A percentile compares a stretch with the other conserved stretches of the same genome.
Conservation (phyloP, 1,284 basidiomycete species). For the Puccinia triticina region DNA sequence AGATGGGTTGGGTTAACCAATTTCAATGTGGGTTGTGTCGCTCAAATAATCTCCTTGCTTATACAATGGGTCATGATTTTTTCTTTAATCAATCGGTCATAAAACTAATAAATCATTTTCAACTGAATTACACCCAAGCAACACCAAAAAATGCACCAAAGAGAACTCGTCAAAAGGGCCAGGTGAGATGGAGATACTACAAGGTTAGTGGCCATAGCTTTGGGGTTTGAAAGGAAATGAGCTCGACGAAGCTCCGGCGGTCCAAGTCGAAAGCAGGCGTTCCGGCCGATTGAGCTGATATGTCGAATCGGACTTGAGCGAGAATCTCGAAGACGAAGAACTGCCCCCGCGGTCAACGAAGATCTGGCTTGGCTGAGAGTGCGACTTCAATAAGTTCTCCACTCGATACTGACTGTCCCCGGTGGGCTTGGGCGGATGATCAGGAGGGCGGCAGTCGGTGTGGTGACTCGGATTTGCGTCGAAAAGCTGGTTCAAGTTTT, state of each 20-base stretch:
- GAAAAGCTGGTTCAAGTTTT: neutral
- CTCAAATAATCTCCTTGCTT: neutral
- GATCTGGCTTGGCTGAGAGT: conserved; percentile 2
- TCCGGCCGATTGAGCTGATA: conserved; percentile 16
- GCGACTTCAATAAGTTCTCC: neutral
- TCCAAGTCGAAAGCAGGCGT: neutral
- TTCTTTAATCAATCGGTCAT: too few species aligned
- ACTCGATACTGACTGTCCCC: neutral
- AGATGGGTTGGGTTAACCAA: too few species aligned
- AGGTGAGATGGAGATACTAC: neutral
- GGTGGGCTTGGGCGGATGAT: neutral
- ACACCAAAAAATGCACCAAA: too few species aligned
- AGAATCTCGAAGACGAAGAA: conserved; percentile 10
- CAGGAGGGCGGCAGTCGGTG: neutral
- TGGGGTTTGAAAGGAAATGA: neutral
- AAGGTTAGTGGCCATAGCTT: neutral
- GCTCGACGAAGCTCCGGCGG: neutral
- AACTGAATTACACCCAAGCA: too few species aligned
- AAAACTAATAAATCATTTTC: too few species aligned
- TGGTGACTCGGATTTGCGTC: neutral
- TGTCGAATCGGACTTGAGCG: neutral
- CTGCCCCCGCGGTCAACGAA: neutral
- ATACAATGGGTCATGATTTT: too few species aligned
- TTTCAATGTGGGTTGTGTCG: too few species aligned
- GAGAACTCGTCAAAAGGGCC: too few species aligned